Conservation (phyloP, 768 basidiomycete species). For the Suillus cothurnatus region DNA sequence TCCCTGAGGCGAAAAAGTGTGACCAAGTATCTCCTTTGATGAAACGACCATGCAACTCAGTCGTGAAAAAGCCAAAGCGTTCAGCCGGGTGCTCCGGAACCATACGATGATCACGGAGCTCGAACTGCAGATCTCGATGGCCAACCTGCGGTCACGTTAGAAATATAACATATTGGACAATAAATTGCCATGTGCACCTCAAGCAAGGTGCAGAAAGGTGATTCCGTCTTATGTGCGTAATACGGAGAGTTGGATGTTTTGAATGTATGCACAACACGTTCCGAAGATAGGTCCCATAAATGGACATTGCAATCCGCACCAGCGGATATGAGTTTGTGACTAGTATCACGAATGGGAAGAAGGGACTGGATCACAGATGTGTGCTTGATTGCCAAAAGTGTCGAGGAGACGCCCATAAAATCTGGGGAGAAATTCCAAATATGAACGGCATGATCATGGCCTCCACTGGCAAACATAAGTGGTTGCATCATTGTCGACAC, state of each 20-base stretch:
- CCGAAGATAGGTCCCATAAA: slow-evolving; percentile 49
- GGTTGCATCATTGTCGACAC: slow-evolving; percentile 44
- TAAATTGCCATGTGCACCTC: slow-evolving; percentile 38
- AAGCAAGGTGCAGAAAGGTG: slow-evolving; percentile 43
- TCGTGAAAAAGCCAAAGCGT: slow-evolving; percentile 46
- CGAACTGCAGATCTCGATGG: slow-evolving; percentile 54
- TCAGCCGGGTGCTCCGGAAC: slow-evolving; percentile 38
- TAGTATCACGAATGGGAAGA: slow-evolving; percentile 44
- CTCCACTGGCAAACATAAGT: slow-evolving; percentile 49
- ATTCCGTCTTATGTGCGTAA: slow-evolving; percentile 41
- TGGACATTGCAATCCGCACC: slow-evolving; percentile 50
- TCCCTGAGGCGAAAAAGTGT: slow-evolving; percentile 45
- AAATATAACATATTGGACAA: neutral
- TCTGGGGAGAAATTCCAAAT: slow-evolving; percentile 45
- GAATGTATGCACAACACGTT: slow-evolving; percentile 42
- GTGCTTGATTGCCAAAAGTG: slow-evolving; percentile 43
- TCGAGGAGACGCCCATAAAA: slow-evolving; percentile 32
- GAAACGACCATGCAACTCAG: slow-evolving; percentile 43
- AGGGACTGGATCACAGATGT: slow-evolving; percentile 45
- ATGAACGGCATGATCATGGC: slow-evolving; percentile 50
- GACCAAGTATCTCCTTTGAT: slow-evolving; percentile 40
- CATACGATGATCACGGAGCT: slow-evolving; percentile 49
- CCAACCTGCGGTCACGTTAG: slow-evolving; percentile 37
- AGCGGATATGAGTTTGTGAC: slow-evolving; percentile 48
- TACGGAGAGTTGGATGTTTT: slow-evolving; percentile 46